A percentile compares a stretch with the other conserved stretches of the same genome.
Conservation (phyloP, 495 filamentous ascomycete species). For the Tricharina praecox region DNA sequence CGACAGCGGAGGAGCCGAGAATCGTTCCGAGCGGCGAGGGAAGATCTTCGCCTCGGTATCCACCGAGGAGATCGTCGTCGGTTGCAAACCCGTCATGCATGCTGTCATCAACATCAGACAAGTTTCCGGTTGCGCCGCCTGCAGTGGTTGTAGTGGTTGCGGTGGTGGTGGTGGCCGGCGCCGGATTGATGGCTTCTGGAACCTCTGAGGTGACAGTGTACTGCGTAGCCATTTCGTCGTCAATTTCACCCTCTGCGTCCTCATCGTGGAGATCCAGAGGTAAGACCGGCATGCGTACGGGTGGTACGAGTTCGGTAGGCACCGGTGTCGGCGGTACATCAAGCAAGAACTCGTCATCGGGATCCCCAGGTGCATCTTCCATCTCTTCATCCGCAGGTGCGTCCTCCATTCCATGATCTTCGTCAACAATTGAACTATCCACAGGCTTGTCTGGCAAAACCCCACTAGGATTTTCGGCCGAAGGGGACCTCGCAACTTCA, state of each 20-base stretch:
- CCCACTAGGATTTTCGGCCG: not conserved
- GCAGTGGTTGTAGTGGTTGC: too few relatives aligned
- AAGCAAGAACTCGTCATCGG: conserved; percentile 6
- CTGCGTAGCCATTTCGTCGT: conserved; percentile 1
- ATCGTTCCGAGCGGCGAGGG: conserved; percentile 18
- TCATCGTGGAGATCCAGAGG: conserved; percentile 7
- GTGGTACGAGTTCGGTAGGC: not conserved
- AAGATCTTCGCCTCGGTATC: conserved; percentile 21
- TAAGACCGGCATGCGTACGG: not conserved
- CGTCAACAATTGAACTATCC: conserved; percentile 20
- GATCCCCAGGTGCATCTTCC: conserved; percentile 32
- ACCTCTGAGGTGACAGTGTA: not conserved
- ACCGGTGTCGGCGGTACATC: not conserved
- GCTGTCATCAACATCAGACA: too few relatives aligned
- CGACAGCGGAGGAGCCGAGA: not conserved
- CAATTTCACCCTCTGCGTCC: conserved; percentile 7
- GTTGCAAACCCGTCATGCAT: not conserved
- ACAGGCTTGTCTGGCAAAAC: not conserved
- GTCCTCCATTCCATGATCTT: conserved; percentile 42
- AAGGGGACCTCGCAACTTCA: too few relatives aligned
- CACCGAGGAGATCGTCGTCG: conserved; percentile 17
- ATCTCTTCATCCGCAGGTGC: conserved; percentile 30
- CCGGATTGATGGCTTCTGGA: not conserved
- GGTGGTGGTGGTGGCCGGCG: not conserved
- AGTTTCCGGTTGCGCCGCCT: too few relatives aligned